Evolutionary conservation across 768 basidiomycete species (phyloP).

Genomic region (Hemileccinum rubropunctum): DNA sequence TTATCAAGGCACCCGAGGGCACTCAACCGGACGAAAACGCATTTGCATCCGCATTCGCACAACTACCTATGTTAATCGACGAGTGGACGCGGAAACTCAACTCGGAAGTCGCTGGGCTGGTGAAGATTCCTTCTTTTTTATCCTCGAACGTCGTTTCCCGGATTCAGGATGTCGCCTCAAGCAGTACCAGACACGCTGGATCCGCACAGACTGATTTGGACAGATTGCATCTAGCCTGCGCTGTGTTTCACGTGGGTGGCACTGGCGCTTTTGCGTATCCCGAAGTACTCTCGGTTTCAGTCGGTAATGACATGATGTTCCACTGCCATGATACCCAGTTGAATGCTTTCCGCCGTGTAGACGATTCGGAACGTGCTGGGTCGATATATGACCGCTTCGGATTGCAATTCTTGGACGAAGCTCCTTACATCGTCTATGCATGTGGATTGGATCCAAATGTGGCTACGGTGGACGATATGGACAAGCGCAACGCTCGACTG

Average conservation of each 20-base stretch:
- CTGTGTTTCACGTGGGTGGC: constrained; percentile 2
- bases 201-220: background rate
- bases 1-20: constrained; percentile 5
- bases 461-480: constrained; percentile 13
- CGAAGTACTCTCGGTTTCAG: constrained; percentile 2
- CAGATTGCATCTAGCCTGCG: constrained; percentile 7
- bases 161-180: background rate
- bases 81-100: constrained; percentile 9
- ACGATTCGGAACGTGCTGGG: background rate
- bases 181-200: background rate
- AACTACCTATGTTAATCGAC: constrained; percentile 6
- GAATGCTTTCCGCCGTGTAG: background rate
- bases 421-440: constrained; percentile 4
- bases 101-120: constrained; percentile 5
- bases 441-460: constrained; percentile 16
- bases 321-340: background rate
- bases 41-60: constrained; percentile 13
- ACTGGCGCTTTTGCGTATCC: constrained; percentile 1
- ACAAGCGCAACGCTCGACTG: constrained; percentile 8
- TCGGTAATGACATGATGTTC: background rate
- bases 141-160: background rate
- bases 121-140: constrained; percentile 9
- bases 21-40: background rate
- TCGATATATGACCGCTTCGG: background rate
- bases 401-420: background rate